A percentile compares a stretch with the other conserved stretches of the same genome.
These are phyloP conservation scores for Chaetomiaceae sp. DNA, from an alignment of 2,329 filamentous ascomycete genomes.

Conservation along the genomic window DNA sequence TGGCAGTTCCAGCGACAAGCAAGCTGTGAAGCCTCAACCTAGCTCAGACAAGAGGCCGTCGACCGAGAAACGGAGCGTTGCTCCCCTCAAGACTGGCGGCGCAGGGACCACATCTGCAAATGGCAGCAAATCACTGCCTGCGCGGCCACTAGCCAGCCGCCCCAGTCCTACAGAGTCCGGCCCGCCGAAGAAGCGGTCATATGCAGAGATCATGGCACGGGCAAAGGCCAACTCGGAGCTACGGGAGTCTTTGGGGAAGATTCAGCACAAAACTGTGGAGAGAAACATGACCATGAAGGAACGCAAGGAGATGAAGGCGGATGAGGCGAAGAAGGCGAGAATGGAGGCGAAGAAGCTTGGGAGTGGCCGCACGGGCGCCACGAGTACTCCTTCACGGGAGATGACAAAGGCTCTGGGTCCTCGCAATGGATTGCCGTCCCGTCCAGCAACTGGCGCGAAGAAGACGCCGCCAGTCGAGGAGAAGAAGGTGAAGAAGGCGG, in stretches of 20 bases:
- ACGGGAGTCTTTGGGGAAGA: constrained; percentile 62
- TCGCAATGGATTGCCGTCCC: constrained; percentile 8
- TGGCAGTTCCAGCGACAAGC: constrained; percentile 15
- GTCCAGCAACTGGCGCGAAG: constrained; percentile 16
- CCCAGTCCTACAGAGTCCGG: constrained; percentile 34
- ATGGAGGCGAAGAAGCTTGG: constrained; percentile 17
- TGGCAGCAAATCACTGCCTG: constrained; percentile 15
- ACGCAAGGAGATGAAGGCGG: constrained; percentile 43
- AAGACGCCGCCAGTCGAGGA: constrained; percentile 37
- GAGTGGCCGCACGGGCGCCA: background rate
- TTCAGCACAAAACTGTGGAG: constrained; percentile 70
- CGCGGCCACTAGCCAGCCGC: constrained; percentile 13
- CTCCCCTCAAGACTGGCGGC: background rate
- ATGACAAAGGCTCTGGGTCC: constrained; percentile 23
- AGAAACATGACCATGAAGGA: constrained; percentile 56
- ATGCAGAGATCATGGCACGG: constrained; percentile 68
- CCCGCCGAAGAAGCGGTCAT: constrained; percentile 66
- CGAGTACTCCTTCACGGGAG: constrained; percentile 14
- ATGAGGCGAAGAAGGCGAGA: constrained; percentile 33
- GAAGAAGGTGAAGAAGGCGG: constrained; percentile 60
- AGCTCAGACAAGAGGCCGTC: background rate
- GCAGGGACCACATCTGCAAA: constrained; percentile 2
- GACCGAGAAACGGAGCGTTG: background rate
- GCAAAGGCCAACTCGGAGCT: constrained; percentile 61
- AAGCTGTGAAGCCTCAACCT: constrained; percentile 20